Evolutionary conservation across 2,329 filamentous ascomycete species (phyloP).

Genomic region (Neurospora sp.): DNA sequence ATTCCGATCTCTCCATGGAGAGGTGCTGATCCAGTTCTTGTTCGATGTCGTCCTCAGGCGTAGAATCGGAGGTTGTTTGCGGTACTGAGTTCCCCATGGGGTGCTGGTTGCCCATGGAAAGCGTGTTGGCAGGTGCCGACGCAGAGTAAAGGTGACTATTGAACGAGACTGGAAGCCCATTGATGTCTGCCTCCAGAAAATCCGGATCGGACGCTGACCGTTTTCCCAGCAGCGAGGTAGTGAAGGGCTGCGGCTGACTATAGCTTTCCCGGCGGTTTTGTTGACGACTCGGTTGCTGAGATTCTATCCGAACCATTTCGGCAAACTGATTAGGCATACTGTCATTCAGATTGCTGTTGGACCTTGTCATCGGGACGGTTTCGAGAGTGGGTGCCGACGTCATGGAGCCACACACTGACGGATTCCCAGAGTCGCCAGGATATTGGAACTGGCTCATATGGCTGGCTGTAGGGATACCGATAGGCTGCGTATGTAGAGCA

Average conservation of each 20-base stretch:
- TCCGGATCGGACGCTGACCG: slow-evolving; percentile 21
- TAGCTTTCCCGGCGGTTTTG: slow-evolving; percentile 19
- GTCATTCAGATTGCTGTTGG: slow-evolving; percentile 30
- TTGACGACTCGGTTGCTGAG: slow-evolving; percentile 25
- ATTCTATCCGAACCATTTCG: slow-evolving; percentile 29
- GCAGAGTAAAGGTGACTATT: slow-evolving; percentile 9
- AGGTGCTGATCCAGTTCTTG: slow-evolving; percentile 12
- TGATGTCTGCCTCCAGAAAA: slow-evolving; percentile 11
- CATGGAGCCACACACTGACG: slow-evolving; percentile 33
- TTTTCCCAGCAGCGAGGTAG: slow-evolving; percentile 19
- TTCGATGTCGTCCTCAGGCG: slow-evolving; percentile 6
- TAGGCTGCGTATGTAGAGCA: slow-evolving; percentile 8
- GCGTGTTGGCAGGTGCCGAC: slow-evolving; percentile 10
- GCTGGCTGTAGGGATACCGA: slow-evolving; percentile 10
- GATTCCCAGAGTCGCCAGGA: slow-evolving; percentile 16
- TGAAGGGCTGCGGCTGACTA: slow-evolving; percentile 7
- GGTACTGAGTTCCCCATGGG: slow-evolving; percentile 13
- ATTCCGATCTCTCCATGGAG: slow-evolving; percentile 34
- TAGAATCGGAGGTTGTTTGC: slow-evolving; percentile 12
- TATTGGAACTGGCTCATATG: slow-evolving; percentile 6
- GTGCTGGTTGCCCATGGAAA: slow-evolving; percentile 8
- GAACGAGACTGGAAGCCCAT: not conserved
- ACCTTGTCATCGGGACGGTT: slow-evolving; percentile 28
- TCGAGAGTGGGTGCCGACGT: slow-evolving; percentile 30
- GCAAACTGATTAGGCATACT: slow-evolving; percentile 18